Conservation (phyloP, 345 rosid species). For the Gossypium sturtianum region DNA sequence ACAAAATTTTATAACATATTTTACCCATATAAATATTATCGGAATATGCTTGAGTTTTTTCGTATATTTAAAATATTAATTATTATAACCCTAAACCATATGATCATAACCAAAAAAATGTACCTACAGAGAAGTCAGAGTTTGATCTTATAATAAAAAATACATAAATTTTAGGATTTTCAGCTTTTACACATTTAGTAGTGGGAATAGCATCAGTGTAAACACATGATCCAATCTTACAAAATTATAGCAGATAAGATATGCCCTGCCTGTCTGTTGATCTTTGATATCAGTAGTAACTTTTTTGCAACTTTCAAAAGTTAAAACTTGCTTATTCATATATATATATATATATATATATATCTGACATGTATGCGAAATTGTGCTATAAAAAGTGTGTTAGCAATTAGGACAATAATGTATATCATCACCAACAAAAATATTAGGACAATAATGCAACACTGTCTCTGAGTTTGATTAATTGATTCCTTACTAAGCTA, state of each 20-base stretch:
- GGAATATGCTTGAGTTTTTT: no score
- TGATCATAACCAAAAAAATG: background rate
- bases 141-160: background rate
- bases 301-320: slow-evolving; percentile 7
- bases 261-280: slow-evolving; percentile 3
- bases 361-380: slow-evolving; percentile 1
- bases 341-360: background rate
- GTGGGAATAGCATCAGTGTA: slow-evolving; percentile 1
- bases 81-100: no score
- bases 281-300: background rate
- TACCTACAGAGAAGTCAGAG: background rate
- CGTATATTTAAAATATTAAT: no score
- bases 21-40: no score
- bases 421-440: background rate
- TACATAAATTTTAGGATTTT: background rate
- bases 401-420: slow-evolving; percentile 14
- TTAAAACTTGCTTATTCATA: background rate
- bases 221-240: slow-evolving; percentile 11
- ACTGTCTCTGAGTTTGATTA: background rate
- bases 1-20: no score
- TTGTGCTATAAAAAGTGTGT: background rate
- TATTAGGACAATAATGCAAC: slow-evolving; percentile 10
- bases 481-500: slow-evolving; percentile 8
- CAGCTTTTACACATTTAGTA: background rate
- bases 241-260: slow-evolving; percentile 8